Evolutionary conservation across 768 basidiomycete genomes (phyloP).

Genomic region (Pulveroboletus sp.): DNA sequence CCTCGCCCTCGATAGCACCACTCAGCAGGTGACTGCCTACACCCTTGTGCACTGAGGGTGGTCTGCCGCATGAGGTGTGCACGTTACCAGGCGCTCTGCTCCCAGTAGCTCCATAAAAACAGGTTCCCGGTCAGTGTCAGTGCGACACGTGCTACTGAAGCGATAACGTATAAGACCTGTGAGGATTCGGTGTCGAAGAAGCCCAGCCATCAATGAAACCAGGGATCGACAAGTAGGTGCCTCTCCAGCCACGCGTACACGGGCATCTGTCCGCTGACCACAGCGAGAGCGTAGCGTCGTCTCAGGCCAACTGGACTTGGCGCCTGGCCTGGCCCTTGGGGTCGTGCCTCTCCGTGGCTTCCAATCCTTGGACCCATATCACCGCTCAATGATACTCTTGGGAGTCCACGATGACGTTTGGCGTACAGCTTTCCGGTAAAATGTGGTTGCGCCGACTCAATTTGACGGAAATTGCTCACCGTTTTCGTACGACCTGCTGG

Average conservation of each 20-base stretch:
- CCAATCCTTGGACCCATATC: not conserved
- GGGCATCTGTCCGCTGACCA: not conserved
- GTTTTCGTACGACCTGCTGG: constrained; percentile 10
- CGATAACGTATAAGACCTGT: constrained; percentile 16
- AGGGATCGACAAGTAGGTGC: constrained; percentile 9
- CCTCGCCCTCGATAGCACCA: too few species aligned
- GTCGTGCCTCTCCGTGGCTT: not conserved
- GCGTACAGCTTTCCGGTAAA: constrained; percentile 4
- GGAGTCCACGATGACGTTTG: constrained; percentile 10
- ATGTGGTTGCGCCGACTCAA: constrained; percentile 19
- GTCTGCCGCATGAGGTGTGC: not conserved
- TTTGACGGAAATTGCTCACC: constrained; percentile 23
- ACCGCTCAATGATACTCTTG: constrained; percentile 1
- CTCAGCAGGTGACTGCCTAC: too few species aligned
- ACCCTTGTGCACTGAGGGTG: not conserved
- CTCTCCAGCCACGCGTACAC: not conserved
- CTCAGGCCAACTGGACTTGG: too few species aligned
- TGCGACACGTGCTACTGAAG: too few species aligned
- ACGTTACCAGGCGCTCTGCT: too few species aligned
- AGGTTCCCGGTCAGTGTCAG: too few species aligned
- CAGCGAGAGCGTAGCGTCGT: not conserved
- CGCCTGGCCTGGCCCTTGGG: too few species aligned
- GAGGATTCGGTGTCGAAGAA: not conserved
- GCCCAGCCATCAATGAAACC: constrained; percentile 6
- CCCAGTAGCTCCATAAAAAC: too few species aligned